Conservation (phyloP, 192 early-diverging fungal genomes). For the Coemansia biformis region DNA sequence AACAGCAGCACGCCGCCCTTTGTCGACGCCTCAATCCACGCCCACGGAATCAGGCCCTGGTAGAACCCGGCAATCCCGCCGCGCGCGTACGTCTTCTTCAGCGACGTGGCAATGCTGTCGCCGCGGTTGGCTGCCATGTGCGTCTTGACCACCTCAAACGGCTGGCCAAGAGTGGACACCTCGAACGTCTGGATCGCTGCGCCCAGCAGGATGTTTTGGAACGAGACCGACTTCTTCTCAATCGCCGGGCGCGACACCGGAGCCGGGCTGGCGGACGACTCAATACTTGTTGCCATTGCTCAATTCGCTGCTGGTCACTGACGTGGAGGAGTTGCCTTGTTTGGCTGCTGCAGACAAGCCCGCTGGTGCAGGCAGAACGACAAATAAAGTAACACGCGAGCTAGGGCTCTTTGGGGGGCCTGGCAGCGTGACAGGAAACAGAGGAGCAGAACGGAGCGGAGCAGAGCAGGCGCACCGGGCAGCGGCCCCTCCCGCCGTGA, state of each 20-base stretch:
- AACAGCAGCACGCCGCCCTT: slow-evolving; percentile 78
- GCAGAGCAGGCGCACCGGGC: no score
- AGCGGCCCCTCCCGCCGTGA: no score
- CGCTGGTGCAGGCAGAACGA: no score
- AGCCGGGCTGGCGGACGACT: slow-evolving; percentile 3
- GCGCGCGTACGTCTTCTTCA: slow-evolving; percentile 73
- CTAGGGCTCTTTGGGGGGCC: no score
- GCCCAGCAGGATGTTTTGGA: slow-evolving; percentile 79
- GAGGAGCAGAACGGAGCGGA: no score
- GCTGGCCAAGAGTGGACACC: slow-evolving; percentile 86
- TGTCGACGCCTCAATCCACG: slow-evolving; percentile 76
- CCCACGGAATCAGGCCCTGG: slow-evolving; percentile 84
- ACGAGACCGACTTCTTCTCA: slow-evolving; percentile 83
- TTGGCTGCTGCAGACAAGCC: no score
- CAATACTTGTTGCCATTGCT: slow-evolving; percentile 25
- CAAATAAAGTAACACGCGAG: no score
- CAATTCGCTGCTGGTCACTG: no score
- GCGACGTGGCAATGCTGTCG: slow-evolving; percentile 65
- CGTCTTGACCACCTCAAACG: slow-evolving; percentile 95
- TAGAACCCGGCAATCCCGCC: slow-evolving; percentile 91
- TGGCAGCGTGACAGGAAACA: no score
- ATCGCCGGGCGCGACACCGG: slow-evolving; percentile 19
- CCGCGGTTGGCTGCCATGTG: slow-evolving; percentile 90
- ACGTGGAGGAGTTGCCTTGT: no score
- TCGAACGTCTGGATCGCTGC: slow-evolving; percentile 89